A percentile compares a stretch with the other conserved stretches of the same genome.
Conservation (phyloP, 1,284 basidiomycete genomes). For the Microbotryomycetes sp. region DNA sequence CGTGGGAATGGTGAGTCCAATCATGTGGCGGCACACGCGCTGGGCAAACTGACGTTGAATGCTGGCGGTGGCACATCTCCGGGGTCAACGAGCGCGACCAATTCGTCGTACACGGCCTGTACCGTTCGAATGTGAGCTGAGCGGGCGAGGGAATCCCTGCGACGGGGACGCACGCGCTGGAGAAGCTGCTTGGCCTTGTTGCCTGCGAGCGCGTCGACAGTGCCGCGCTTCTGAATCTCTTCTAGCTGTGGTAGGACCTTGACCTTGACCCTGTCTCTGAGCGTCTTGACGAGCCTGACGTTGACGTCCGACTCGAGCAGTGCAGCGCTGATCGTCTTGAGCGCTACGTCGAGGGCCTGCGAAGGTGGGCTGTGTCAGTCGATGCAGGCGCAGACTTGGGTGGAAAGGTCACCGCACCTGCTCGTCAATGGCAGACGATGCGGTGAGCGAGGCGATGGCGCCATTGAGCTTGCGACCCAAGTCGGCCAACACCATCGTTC, state of each 20-base stretch:
- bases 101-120: constrained; percentile 92
- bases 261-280: constrained; percentile 82
- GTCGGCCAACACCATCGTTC: constrained; percentile 85
- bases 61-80: constrained; percentile 54
- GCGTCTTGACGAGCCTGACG: constrained; percentile 82
- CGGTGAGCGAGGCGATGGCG: constrained; percentile 82
- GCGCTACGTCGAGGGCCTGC: constrained; percentile 82
- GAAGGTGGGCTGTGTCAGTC: neutral
- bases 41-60: constrained; percentile 24
- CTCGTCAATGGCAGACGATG: constrained; percentile 78
- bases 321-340: constrained; percentile 92
- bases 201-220: constrained; percentile 51
- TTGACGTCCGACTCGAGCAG: constrained; percentile 96
- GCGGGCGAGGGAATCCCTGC: neutral
- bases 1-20: constrained; percentile 42
- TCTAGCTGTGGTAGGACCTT: constrained; percentile 74
- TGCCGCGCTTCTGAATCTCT: constrained; percentile 57
- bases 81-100: constrained; percentile 90
- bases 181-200: constrained; percentile 72
- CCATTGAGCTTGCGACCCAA: constrained; percentile 88
- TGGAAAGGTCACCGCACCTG: constrained; percentile 50
- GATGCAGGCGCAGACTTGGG: constrained; percentile 2
- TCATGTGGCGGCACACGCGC: neutral
- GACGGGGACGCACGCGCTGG: constrained; percentile 60
- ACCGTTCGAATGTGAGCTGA: neutral